These are phyloP conservation scores for Phyllostachys edulis DNA, from an alignment of 176 grass and related monocot genomes.

Conservation along the genomic window DNA sequence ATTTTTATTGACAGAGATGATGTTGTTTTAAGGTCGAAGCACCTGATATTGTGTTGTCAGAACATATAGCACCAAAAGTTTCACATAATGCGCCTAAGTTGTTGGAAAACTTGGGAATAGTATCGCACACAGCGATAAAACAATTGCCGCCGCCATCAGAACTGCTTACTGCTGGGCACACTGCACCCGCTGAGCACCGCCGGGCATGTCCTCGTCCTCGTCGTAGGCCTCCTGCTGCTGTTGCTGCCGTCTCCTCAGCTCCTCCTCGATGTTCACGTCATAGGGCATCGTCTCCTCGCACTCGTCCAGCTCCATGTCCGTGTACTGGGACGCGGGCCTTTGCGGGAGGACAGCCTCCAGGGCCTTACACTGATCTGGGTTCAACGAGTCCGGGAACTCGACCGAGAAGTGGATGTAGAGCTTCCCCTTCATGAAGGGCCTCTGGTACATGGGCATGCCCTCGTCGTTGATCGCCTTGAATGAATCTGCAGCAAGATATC, in stretches of 20 bases:
- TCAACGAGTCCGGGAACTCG: constrained; percentile 67
- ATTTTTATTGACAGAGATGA: not conserved
- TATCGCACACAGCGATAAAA: not conserved
- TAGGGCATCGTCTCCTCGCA: constrained; percentile 83
- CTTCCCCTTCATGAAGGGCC: constrained; percentile 87
- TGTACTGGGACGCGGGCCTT: constrained; percentile 47
- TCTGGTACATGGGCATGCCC: constrained; percentile 87
- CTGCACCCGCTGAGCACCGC: constrained; percentile 71
- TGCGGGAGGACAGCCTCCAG: constrained; percentile 56
- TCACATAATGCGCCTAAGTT: not conserved
- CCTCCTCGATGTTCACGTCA: constrained; percentile 75
- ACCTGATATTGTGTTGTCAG: not conserved
- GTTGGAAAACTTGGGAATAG: not conserved
- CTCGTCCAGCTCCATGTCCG: constrained; percentile 84
- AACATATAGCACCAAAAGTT: not conserved
- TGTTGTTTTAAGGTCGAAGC: not conserved
- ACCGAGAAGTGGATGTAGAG: constrained; percentile 87
- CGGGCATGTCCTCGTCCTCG: constrained; percentile 68
- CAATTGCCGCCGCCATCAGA: not conserved
- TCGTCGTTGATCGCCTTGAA: constrained; percentile 88
- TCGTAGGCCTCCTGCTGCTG: constrained; percentile 81
- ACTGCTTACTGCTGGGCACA: constrained; percentile 73
- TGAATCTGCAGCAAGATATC: constrained; percentile 40
- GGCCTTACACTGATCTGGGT: constrained; percentile 68
- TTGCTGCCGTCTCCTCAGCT: constrained; percentile 75